Conservation (phyloP, 2,329 filamentous ascomycete species). For the Scortechinia acanthostroma region DNA sequence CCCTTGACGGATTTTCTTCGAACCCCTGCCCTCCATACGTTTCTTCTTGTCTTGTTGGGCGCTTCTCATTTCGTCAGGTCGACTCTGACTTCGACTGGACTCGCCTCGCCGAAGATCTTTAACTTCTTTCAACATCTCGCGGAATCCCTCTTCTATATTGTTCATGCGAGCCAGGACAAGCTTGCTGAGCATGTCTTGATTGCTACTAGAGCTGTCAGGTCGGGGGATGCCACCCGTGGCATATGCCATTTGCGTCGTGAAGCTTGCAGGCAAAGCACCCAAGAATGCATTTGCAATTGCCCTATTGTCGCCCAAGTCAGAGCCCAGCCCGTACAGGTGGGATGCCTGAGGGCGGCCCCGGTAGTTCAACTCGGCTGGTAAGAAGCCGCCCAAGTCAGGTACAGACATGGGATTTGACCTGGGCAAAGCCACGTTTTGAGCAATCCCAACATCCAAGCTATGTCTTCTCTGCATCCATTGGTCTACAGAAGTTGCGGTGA, state of each 20-base stretch:
- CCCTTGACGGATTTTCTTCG: neutral
- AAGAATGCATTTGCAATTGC: neutral
- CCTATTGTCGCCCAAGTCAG: neutral
- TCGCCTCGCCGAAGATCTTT: neutral
- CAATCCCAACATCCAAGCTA: neutral
- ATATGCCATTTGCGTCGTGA: neutral
- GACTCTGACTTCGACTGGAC: neutral
- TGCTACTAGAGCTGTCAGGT: neutral
- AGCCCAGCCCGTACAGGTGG: neutral
- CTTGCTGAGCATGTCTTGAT: neutral
- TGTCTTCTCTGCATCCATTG: neutral
- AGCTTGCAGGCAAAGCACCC: neutral
- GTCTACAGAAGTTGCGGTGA: neutral
- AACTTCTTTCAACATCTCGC: neutral
- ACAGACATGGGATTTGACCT: neutral
- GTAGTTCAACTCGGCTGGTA: neutral
- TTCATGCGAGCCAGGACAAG: constrained; percentile 1
- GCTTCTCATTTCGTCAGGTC: neutral
- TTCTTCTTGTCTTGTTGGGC: neutral
- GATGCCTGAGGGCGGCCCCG: neutral
- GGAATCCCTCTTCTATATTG: constrained; percentile 1
- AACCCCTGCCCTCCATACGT: neutral
- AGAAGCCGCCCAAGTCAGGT: neutral
- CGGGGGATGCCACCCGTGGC: neutral
- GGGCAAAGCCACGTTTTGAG: neutral